Evolutionary conservation across 176 grass and related monocot genomes (phyloP).

Genomic region (Metroxylon sagu): DNA sequence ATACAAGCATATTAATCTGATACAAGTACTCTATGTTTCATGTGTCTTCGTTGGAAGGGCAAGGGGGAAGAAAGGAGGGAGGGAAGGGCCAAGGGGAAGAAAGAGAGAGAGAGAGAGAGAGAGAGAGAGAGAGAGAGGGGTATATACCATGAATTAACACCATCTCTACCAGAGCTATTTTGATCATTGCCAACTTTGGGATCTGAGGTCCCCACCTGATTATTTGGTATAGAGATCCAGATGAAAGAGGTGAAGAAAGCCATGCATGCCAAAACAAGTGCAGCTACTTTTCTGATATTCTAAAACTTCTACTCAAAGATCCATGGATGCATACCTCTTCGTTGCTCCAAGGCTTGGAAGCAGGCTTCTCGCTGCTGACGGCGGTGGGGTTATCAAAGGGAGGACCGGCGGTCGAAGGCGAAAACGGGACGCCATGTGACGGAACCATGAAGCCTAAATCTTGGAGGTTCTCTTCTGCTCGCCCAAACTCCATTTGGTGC

Average conservation of each 20-base stretch:
- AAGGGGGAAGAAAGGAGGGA: too few relatives aligned
- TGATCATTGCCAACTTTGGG: conserved; percentile 12
- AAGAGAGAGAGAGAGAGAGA: not conserved
- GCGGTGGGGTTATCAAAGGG: not conserved
- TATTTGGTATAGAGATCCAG: too few relatives aligned
- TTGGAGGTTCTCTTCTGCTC: not conserved
- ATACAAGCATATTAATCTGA: too few relatives aligned
- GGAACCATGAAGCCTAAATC: too few relatives aligned
- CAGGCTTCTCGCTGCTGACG: not conserved
- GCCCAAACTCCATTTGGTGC: conserved; percentile 10
- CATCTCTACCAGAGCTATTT: conserved; percentile 8
- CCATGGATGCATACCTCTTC: not conserved
- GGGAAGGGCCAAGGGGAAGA: too few relatives aligned
- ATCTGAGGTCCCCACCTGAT: conserved; percentile 9
- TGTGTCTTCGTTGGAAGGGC: too few relatives aligned
- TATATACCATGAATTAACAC: conserved; percentile 13
- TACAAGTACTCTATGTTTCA: too few relatives aligned
- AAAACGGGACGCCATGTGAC: too few relatives aligned
- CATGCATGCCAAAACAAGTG: too few relatives aligned
- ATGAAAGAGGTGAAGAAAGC: too few relatives aligned
- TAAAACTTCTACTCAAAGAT: not conserved
- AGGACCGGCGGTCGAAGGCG: too few relatives aligned
- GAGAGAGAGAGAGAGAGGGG: not conserved
- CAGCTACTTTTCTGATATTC: too few relatives aligned
- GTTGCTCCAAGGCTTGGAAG: not conserved